phyloP scores from a whole-genome alignment of 257 asterid species.

The Datura wrightii region DNA sequence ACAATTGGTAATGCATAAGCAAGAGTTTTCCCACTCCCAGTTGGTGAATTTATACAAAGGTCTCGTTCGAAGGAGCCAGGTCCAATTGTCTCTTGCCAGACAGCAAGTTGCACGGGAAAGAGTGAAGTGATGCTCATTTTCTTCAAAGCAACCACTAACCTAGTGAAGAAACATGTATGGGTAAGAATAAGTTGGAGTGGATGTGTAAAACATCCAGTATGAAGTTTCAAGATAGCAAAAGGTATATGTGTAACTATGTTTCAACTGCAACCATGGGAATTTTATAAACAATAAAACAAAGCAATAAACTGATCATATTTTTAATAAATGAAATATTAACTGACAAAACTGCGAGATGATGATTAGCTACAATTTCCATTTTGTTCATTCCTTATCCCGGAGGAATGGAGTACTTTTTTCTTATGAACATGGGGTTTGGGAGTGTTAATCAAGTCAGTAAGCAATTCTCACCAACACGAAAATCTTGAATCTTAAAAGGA shows the following conservation, averaged over 20 bases:
- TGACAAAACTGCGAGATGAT: background rate
- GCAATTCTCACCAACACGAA: no score
- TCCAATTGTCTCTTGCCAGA: constrained; percentile 92
- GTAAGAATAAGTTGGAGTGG: constrained; percentile 4
- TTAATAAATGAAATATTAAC: background rate
- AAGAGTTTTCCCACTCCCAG: constrained; percentile 95
- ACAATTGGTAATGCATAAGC: constrained; percentile 90
- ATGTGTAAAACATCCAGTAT: background rate
- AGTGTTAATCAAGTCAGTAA: no score
- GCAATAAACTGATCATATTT: background rate
- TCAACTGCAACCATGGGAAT: background rate
- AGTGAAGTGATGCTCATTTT: constrained; percentile 69
- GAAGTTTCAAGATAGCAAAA: background rate
- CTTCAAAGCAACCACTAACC: constrained; percentile 70
- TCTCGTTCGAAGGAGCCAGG: constrained; percentile 88
- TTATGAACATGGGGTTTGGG: background rate
- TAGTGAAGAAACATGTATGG: constrained; percentile 37
- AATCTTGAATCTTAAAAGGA: no score
- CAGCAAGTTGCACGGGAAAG: constrained; percentile 88
- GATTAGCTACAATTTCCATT: constrained; percentile 9
- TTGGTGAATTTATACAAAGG: constrained; percentile 85
- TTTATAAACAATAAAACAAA: background rate
- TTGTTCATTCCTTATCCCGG: background rate
- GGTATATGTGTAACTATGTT: background rate
- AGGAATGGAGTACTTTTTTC: background rate